Evolutionary conservation across 2,329 filamentous ascomycete species (phyloP), one percentile per base, ranked within the genome.

Genomic region (Fusarium transvaalense): DNA sequence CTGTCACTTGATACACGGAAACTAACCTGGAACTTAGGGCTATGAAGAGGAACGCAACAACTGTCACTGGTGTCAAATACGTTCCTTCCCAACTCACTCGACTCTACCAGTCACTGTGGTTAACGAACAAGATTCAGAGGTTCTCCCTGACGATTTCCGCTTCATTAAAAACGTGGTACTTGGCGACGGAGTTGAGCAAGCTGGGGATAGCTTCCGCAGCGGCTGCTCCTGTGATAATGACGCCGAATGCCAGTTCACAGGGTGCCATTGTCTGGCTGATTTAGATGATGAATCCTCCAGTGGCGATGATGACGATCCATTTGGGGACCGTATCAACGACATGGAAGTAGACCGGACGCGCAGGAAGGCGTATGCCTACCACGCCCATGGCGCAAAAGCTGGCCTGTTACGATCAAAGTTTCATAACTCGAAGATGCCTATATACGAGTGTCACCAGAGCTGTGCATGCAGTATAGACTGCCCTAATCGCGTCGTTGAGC

Each of bases 381-480:
- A 89, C 72, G 80, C 82, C 7, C 81, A 81, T 25, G 88, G 88
- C 1, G 70, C 72, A 13, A 85, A 84, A 58, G 82, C 82, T 2
- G 87, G 85, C 1, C 80, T 85, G 19, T 77, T 91, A 43, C 81
- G 86, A 19, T 81, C 82, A 27, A 81, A 82, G 42, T 80, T 86
- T 42, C 80, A 89, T 14, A 71, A 82, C 25, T 88, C 85, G 27
- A 83, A 85, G 38, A 77, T 85, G 34, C 87, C 91, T 0, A 91
- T 97, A 59, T 95, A 94, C 78, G 93, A 97, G 74, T 97, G 93
- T 75, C 93, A 96, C 71, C 81, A 85, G 3, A 86, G 84, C 10
- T 97, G 93, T 78, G 81, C 79, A 4, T 97, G 93, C 71, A 84
- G 84, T 4, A 75, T 77, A 0, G 70, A 80, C 19, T 97, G 93